A percentile compares a stretch with the other conserved stretches of the same genome.
Conservation (phyloP, 805 yeast genomes). For the Jamesozyma spencerorum region DNA sequence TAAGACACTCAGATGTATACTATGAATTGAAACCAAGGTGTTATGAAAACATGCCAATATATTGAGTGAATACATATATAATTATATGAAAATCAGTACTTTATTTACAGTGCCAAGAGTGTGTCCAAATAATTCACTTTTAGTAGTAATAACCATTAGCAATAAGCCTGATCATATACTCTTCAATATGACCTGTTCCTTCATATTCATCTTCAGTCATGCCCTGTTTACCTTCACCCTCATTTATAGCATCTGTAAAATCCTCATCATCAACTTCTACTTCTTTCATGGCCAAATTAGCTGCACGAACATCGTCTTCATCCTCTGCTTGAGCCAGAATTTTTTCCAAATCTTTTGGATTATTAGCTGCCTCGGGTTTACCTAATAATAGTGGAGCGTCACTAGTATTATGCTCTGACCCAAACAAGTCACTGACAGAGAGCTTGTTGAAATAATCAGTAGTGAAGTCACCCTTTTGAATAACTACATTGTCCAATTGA, state of each 20-base stretch:
- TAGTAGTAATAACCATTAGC: conserved; percentile 66
- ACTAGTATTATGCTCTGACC: conserved; percentile 37
- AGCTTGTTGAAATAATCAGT: conserved; percentile 89
- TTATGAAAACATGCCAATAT: too few relatives aligned
- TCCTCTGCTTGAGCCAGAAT: conserved; percentile 90
- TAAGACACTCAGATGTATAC: too few relatives aligned
- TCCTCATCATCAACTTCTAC: conserved; percentile 76
- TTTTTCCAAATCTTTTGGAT: conserved; percentile 40
- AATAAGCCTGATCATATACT: conserved; percentile 87
- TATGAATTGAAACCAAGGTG: too few relatives aligned
- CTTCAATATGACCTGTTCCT: conserved; percentile 76
- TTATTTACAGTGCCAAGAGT: too few relatives aligned
- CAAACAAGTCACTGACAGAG: conserved; percentile 77
- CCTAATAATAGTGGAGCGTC: conserved; percentile 32
- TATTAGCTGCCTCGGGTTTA: conserved; percentile 27
- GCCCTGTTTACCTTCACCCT: conserved; percentile 3
- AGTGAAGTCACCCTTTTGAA: conserved; percentile 96
- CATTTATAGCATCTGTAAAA: conserved; percentile 36
- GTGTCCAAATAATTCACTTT: neutral
- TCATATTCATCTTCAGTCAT: conserved; percentile 35
- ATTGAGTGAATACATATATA: too few relatives aligned
- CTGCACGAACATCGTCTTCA: conserved; percentile 84
- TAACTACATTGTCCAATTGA: conserved; percentile 86
- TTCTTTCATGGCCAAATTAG: conserved; percentile 74
- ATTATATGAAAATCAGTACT: too few relatives aligned